These are phyloP conservation scores for Ambrosia hybrid DNA, from an alignment of 140 eudicot species.

Conservation along the genomic window DNA sequence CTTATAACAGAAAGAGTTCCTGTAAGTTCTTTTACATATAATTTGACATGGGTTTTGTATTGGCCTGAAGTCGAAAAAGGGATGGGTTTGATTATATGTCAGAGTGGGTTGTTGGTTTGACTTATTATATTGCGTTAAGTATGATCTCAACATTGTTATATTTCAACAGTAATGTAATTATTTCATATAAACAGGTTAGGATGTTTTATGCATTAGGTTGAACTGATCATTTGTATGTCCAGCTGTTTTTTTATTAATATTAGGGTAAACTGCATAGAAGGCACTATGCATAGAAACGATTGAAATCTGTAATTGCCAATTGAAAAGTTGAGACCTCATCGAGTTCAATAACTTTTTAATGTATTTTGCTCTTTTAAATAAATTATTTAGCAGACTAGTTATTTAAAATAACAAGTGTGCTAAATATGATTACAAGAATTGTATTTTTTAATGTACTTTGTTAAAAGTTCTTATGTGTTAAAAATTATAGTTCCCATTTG, in stretches of 20 bases:
- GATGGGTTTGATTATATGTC: too few relatives aligned
- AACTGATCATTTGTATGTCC: background rate
- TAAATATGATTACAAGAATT: background rate
- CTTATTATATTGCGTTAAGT: background rate
- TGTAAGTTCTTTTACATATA: constrained; percentile 43
- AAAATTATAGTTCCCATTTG: background rate
- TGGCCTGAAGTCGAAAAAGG: too few relatives aligned
- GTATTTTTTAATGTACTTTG: background rate
- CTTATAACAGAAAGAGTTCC: constrained; percentile 70
- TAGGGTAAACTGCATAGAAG: background rate
- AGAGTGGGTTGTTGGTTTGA: too few relatives aligned
- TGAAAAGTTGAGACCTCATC: background rate
- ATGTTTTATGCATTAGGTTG: background rate
- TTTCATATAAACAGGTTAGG: background rate
- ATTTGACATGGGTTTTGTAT: background rate
- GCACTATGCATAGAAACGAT: background rate
- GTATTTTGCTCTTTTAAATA: background rate
- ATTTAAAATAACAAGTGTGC: background rate
- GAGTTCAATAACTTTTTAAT: background rate
- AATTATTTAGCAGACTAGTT: too few relatives aligned
- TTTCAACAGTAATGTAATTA: background rate
- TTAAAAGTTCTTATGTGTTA: too few relatives aligned
- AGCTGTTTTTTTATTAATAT: background rate
- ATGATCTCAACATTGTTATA: background rate
- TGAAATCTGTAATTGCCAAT: background rate